phyloP scores from a whole-genome alignment of 2,329 filamentous ascomycete genomes.

The Lachnellula subtilissima region DNA sequence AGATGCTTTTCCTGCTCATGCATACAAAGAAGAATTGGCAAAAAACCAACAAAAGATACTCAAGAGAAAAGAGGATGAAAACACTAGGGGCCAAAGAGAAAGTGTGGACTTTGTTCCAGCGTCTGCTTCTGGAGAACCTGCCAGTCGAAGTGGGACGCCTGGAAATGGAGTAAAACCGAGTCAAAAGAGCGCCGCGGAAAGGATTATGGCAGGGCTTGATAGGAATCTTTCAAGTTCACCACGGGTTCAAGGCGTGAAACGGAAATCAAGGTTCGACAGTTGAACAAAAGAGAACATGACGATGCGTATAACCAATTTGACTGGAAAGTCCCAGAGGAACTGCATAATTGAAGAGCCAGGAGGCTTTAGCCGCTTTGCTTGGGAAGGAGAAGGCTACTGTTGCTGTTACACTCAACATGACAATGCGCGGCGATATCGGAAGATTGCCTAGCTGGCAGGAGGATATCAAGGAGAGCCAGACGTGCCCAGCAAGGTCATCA shows the following conservation, averaged over 20 bases:
- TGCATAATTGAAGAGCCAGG: background rate
- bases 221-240: constrained; percentile 28
- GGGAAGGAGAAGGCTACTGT: too few species aligned
- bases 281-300: constrained; percentile 15
- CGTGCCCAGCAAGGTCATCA: background rate
- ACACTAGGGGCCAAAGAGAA: constrained; percentile 27
- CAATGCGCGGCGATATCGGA: too few species aligned
- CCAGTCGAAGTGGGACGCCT: constrained; percentile 23
- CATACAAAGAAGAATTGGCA: constrained; percentile 46
- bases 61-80: constrained; percentile 30
- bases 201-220: constrained; percentile 33
- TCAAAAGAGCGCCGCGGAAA: constrained; percentile 31
- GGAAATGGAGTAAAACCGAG: constrained; percentile 13
- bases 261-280: constrained; percentile 32
- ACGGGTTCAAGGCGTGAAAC: constrained; percentile 28
- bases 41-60: constrained; percentile 39
- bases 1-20: constrained; percentile 48
- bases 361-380: background rate
- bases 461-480: background rate
- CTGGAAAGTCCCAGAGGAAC: too few species aligned
- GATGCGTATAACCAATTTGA: too few species aligned
- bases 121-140: constrained; percentile 16
- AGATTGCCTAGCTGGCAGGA: background rate
- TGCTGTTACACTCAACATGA: too few species aligned
- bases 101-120: constrained; percentile 32